These are phyloP conservation scores for Backusella liffmaniae DNA, from an alignment of 192 early-diverging fungal species.

Conservation along the genomic window DNA sequence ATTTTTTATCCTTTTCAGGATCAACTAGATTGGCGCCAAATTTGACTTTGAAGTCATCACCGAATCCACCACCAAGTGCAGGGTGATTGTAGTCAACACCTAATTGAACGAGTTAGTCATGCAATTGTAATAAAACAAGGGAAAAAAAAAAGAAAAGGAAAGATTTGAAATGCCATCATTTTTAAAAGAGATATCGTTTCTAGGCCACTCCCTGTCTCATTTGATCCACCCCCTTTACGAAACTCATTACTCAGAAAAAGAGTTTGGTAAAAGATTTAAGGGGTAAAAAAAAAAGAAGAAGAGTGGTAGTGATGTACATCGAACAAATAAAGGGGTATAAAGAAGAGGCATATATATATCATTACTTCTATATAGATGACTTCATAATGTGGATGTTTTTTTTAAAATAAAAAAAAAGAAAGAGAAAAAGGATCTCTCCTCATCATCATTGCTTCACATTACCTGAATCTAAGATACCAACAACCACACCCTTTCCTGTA, in stretches of 20 bases:
- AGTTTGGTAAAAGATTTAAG: background rate
- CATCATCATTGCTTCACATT: background rate
- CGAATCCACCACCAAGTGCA: conserved; percentile 66
- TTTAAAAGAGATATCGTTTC: no score
- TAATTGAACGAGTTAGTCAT: background rate
- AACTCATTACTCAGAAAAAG: background rate
- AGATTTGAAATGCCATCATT: background rate
- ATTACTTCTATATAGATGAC: background rate
- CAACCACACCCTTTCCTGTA: conserved; percentile 58
- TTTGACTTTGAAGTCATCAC: conserved; percentile 51
- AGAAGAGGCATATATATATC: background rate
- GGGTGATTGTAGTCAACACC: conserved; percentile 60
- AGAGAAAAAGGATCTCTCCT: background rate
- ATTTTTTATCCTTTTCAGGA: conserved; percentile 37
- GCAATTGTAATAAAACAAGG: background rate
- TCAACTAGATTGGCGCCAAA: conserved; percentile 65
- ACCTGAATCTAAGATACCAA: conserved; percentile 69
- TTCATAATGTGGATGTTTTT: background rate
- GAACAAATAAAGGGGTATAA: background rate
- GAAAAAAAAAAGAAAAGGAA: background rate
- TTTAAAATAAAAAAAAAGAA: background rate
- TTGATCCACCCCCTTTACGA: background rate
- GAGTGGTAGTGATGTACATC: background rate
- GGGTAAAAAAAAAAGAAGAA: no score
- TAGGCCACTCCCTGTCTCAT: background rate